Evolutionary conservation across 352 stramenopile genomes (phyloP).

Genomic region (Blastocystis sp.): DNA sequence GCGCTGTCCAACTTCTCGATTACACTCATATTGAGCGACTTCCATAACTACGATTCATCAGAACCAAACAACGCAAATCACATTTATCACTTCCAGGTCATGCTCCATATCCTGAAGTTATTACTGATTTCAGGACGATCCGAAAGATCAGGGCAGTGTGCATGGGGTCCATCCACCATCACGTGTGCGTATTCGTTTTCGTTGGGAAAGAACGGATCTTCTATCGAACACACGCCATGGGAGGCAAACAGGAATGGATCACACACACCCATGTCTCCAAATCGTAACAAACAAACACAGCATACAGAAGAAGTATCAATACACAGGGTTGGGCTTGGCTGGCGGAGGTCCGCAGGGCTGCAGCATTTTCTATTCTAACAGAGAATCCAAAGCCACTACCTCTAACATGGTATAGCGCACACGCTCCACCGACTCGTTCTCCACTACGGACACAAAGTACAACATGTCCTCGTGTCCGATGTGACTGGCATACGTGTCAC

Average conservation of each 20-base stretch:
- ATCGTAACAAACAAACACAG: constrained; percentile 37
- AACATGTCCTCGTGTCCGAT: constrained; percentile 96
- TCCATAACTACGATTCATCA: constrained; percentile 32
- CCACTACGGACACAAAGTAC: constrained; percentile 92
- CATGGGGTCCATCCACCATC: too few relatives aligned
- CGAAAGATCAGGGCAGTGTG: too few relatives aligned
- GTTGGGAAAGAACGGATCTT: not conserved
- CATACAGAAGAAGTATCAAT: constrained; percentile 27
- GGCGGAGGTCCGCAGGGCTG: constrained; percentile 83
- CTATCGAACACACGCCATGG: not conserved
- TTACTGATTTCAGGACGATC: not conserved
- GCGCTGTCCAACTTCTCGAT: constrained; percentile 27
- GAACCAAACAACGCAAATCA: not conserved
- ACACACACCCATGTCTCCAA: not conserved
- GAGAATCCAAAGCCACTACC: constrained; percentile 70
- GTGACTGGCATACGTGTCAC: constrained; percentile 94
- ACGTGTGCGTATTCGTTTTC: not conserved
- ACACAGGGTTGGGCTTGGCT: constrained; percentile 76
- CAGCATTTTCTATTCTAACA: constrained; percentile 82
- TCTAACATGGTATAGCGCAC: constrained; percentile 89
- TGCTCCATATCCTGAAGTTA: not conserved
- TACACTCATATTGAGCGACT: constrained; percentile 16
- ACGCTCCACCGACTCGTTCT: constrained; percentile 93
- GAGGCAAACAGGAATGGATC: not conserved
- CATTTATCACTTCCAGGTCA: not conserved